Evolutionary conservation across 306 rosid species (phyloP).

Genomic region (Ormosia emarginata): DNA sequence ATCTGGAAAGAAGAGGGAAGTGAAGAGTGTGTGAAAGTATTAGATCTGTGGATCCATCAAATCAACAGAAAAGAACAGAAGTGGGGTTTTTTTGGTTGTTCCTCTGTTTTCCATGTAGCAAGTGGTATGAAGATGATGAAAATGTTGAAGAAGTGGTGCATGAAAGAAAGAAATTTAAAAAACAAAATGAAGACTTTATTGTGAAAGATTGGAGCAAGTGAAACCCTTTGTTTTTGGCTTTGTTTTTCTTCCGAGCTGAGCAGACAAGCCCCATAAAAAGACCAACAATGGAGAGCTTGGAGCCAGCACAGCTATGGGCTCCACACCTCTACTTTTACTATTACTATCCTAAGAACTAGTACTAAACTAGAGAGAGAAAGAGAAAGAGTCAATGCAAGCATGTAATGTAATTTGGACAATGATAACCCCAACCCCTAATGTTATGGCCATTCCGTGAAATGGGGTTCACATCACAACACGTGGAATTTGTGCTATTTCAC

Average conservation of each 20-base stretch:
- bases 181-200: neutral
- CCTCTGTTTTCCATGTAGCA: neutral
- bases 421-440: neutral
- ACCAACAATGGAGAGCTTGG: slow-evolving; percentile 65
- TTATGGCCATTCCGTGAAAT: slow-evolving; percentile 31
- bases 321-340: slow-evolving; percentile 43
- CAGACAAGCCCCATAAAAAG: slow-evolving; percentile 70
- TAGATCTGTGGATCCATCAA: slow-evolving; percentile 79
- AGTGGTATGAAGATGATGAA: slow-evolving; percentile 32
- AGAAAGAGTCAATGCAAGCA: slow-evolving; percentile 41
- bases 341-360: too few species aligned
- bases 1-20: slow-evolving; percentile 35
- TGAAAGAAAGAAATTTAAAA: slow-evolving; percentile 10
- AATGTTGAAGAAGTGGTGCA: slow-evolving; percentile 23
- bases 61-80: slow-evolving; percentile 19
- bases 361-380: neutral
- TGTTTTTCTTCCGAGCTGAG: neutral
- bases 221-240: neutral
- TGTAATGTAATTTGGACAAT: neutral
- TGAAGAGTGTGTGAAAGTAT: slow-evolving; percentile 24
- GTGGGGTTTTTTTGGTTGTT: neutral
- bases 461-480: slow-evolving; percentile 32
- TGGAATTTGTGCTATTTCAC: slow-evolving; percentile 14
- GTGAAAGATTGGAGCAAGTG: slow-evolving; percentile 41
- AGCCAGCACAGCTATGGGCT: slow-evolving; percentile 89